These are phyloP conservation scores for Graphiopsis chlorocephala DNA, from an alignment of 2,329 filamentous ascomycete species.

Conservation along the genomic window DNA sequence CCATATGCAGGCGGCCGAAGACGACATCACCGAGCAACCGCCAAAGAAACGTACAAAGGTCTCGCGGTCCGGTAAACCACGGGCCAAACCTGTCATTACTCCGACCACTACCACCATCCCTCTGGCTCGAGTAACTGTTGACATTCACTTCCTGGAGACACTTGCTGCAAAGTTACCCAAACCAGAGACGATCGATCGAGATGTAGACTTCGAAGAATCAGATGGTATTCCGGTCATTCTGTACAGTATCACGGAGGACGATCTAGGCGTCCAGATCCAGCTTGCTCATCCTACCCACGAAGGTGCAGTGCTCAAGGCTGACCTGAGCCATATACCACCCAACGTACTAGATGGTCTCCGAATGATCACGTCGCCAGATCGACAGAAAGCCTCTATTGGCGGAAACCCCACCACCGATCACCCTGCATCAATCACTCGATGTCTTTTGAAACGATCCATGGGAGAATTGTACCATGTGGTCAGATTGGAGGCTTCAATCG, in stretches of 20 bases:
- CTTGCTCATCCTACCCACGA: slow-evolving; percentile 20
- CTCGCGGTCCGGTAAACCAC: background rate
- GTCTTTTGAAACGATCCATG: slow-evolving; percentile 25
- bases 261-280: slow-evolving; percentile 20
- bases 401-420: slow-evolving; percentile 15
- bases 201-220: slow-evolving; percentile 24
- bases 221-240: slow-evolving; percentile 22
- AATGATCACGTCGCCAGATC: slow-evolving; percentile 20
- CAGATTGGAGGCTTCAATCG: slow-evolving; percentile 27
- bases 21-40: slow-evolving; percentile 18
- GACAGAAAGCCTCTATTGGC: slow-evolving; percentile 12
- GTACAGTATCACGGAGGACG: slow-evolving; percentile 21
- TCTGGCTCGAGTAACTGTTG: slow-evolving; percentile 28
- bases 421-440: slow-evolving; percentile 21
- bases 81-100: background rate
- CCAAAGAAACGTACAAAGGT: slow-evolving; percentile 25
- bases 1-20: slow-evolving; percentile 1
- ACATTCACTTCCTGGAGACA: slow-evolving; percentile 30
- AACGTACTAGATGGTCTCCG: slow-evolving; percentile 20
- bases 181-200: slow-evolving; percentile 17
- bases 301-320: slow-evolving; percentile 26
- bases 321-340: slow-evolving; percentile 21
- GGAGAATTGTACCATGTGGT: slow-evolving; percentile 28
- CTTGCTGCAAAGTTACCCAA: slow-evolving; percentile 14
- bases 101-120: slow-evolving; percentile 19